These are phyloP conservation scores for Leccinum variicolor DNA, from an alignment of 768 basidiomycete genomes.

Conservation along the genomic window DNA sequence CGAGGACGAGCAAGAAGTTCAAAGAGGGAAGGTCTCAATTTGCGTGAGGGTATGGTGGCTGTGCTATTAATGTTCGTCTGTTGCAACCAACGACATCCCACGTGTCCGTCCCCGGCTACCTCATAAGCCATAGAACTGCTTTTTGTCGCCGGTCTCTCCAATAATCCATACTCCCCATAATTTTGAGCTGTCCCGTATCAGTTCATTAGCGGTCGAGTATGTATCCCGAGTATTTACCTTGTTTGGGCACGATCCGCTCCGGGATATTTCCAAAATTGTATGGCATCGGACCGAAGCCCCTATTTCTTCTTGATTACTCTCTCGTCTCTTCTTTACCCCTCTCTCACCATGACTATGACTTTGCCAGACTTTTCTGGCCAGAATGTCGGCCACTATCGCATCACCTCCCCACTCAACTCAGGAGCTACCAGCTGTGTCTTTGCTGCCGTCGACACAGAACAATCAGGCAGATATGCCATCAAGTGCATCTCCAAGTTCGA, in stretches of 20 bases:
- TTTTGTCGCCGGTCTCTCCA: too few relatives aligned
- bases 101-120: too few relatives aligned
- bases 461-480: constrained; percentile 55
- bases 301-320: not conserved
- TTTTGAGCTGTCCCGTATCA: too few relatives aligned
- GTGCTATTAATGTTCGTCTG: constrained; percentile 4
- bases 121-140: too few relatives aligned
- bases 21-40: not conserved
- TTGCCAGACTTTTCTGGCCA: constrained; percentile 52
- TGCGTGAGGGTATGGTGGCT: constrained; percentile 11
- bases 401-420: constrained; percentile 61
- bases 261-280: not conserved
- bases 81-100: not conserved
- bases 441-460: constrained; percentile 54
- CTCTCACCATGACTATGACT: not conserved
- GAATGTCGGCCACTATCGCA: constrained; percentile 55
- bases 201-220: too few relatives aligned
- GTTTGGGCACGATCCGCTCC: not conserved
- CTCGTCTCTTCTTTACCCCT: not conserved
- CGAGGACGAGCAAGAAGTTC: too few relatives aligned
- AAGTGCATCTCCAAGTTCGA: constrained; percentile 69
- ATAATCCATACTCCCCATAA: too few relatives aligned
- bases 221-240: not conserved
- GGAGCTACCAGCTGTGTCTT: constrained; percentile 82
- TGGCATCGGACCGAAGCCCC: not conserved